A percentile compares a stretch with the other conserved stretches of the same genome.
These are phyloP conservation scores for Colletotrichum sidae DNA, from an alignment of 2,329 filamentous ascomycete species.

Conservation along the genomic window DNA sequence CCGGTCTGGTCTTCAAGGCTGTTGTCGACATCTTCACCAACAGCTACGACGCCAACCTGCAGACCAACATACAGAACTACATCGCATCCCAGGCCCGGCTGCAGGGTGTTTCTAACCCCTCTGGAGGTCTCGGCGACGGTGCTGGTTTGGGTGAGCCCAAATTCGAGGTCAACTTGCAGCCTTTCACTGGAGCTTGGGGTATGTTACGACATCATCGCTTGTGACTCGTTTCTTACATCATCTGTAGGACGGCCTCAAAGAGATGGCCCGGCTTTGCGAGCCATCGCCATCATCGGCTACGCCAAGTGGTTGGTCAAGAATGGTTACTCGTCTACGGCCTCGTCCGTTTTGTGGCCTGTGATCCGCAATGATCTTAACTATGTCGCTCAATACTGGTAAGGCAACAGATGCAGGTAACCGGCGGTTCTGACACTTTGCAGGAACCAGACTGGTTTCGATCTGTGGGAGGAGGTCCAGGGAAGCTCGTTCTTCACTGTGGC, in stretches of 20 bases:
- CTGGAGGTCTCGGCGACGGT: conserved; percentile 66
- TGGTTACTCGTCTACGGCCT: conserved; percentile 69
- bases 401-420: not conserved
- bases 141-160: conserved; percentile 78
- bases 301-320: conserved; percentile 78
- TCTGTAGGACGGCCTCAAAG: conserved; percentile 75
- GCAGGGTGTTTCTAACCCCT: conserved; percentile 77
- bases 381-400: conserved; percentile 76
- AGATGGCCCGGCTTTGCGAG: conserved; percentile 82
- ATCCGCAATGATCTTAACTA: conserved; percentile 82
- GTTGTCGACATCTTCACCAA: conserved; percentile 74
- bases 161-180: conserved; percentile 72
- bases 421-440: conserved; percentile 40
- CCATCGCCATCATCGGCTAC: conserved; percentile 78
- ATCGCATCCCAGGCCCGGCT: conserved; percentile 74
- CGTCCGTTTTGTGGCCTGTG: conserved; percentile 75
- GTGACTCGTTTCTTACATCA: conserved; percentile 21
- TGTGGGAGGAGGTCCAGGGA: conserved; percentile 85
- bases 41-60: conserved; percentile 68
- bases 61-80: conserved; percentile 74
- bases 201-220: conserved; percentile 19
- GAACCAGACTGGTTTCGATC: conserved; percentile 75
- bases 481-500: conserved; percentile 84
- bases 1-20: conserved; percentile 76
- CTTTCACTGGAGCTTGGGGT: conserved; percentile 77